Evolutionary conservation across 2,329 filamentous ascomycete genomes (phyloP).

Genomic region (Plenodomus tracheiphilus): DNA sequence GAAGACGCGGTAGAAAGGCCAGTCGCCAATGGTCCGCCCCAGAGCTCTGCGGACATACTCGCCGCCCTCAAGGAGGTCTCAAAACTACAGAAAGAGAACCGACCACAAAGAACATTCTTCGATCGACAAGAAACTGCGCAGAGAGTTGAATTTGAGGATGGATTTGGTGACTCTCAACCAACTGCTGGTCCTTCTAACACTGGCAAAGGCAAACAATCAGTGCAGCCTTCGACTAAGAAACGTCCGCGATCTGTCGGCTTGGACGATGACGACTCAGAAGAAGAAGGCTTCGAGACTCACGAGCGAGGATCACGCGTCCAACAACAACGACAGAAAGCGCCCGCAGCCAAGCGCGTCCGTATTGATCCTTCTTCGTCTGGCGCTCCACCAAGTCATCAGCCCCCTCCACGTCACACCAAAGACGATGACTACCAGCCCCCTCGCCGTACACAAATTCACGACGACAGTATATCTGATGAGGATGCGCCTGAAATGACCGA

Average conservation of each 20-base stretch:
- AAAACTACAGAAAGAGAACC: constrained; percentile 41
- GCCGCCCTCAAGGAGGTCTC: constrained; percentile 20
- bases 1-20: constrained; percentile 14
- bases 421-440: constrained; percentile 2
- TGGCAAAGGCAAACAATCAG: constrained; percentile 33
- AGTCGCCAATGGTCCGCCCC: constrained; percentile 20
- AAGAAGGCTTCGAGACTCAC: constrained; percentile 51
- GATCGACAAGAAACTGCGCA: constrained; percentile 46
- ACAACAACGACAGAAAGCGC: constrained; percentile 42
- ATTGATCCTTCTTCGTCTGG: constrained; percentile 25
- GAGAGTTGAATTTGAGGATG: constrained; percentile 45
- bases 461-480: constrained; percentile 26
- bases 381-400: constrained; percentile 36
- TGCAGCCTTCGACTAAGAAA: constrained; percentile 28
- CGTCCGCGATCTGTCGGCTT: constrained; percentile 30
- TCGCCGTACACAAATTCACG: constrained; percentile 10
- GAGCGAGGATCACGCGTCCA: constrained; percentile 39
- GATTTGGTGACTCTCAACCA: constrained; percentile 34
- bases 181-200: constrained; percentile 27
- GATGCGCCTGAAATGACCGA: constrained; percentile 34
- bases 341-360: constrained; percentile 33
- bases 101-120: constrained; percentile 36
- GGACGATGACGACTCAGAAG: constrained; percentile 34
- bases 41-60: constrained; percentile 23
- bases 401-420: constrained; percentile 5